Conservation (phyloP, 2,329 filamentous ascomycete species). For the Neopestalotiopsis clavispora region DNA sequence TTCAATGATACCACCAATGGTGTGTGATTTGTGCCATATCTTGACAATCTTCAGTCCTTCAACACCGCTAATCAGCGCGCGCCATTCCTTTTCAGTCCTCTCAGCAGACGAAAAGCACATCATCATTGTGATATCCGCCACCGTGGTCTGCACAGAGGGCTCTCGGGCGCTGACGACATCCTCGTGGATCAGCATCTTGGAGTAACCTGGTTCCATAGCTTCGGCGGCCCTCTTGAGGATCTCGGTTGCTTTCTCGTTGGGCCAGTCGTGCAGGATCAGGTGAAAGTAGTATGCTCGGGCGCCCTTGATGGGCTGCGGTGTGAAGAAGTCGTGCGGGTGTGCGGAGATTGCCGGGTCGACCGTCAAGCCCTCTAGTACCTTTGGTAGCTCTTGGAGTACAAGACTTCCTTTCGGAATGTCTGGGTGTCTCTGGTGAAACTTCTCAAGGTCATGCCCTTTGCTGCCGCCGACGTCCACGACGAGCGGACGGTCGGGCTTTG, state of each 20-base stretch:
- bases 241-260: conserved; percentile 24
- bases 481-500: conserved; percentile 20
- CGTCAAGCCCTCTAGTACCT: conserved; percentile 29
- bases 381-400: conserved; percentile 39
- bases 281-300: conserved; percentile 37
- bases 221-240: conserved; percentile 30
- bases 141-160: background rate
- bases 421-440: conserved; percentile 11
- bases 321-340: conserved; percentile 43
- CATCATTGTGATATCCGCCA: background rate
- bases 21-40: too few species aligned
- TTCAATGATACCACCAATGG: too few species aligned
- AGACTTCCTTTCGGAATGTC: conserved; percentile 28
- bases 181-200: conserved; percentile 43
- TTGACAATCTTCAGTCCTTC: background rate
- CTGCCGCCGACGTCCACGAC: conserved; percentile 20
- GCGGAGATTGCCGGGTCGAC: conserved; percentile 31
- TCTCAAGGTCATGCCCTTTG: conserved; percentile 16
- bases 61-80: background rate
- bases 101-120: background rate
- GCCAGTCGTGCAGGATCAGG: conserved; percentile 24
- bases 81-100: background rate
- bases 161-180: conserved; percentile 17
- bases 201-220: conserved; percentile 39
- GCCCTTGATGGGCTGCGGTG: conserved; percentile 43